These are phyloP conservation scores for Yamadazyma triangularis DNA, from an alignment of 1,139 yeast genomes.

Conservation along the genomic window DNA sequence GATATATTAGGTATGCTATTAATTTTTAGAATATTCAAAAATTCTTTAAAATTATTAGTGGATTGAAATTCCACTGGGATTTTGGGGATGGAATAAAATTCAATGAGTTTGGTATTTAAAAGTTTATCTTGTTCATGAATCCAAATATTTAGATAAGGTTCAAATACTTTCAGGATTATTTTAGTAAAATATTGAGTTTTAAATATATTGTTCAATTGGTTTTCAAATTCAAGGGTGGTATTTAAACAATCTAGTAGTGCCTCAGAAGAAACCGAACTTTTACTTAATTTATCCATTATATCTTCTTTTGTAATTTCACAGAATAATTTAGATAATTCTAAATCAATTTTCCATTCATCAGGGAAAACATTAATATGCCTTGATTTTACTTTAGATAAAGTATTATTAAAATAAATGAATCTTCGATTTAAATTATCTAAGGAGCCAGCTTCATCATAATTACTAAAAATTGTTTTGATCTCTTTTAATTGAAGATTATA, in stretches of 20 bases:
- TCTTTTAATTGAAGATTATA: conserved; percentile 68
- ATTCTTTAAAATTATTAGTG: conserved; percentile 19
- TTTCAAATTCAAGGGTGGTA: conserved; percentile 65
- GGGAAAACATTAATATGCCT: conserved; percentile 59
- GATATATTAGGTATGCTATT: conserved; percentile 57
- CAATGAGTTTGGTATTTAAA: conserved; percentile 57
- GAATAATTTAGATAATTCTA: conserved; percentile 57
- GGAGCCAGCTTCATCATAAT: conserved; percentile 89
- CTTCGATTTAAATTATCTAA: conserved; percentile 81
- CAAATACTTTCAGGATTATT: conserved; percentile 69
- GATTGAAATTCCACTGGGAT: conserved; percentile 34
- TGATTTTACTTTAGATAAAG: conserved; percentile 56
- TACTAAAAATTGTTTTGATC: conserved; percentile 66
- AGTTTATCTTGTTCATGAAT: conserved; percentile 75
- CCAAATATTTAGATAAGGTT: conserved; percentile 83
- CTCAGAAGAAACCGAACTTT: conserved; percentile 43
- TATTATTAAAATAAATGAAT: conserved; percentile 73
- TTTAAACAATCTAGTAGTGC: conserved; percentile 45
- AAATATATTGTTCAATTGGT: conserved; percentile 58
- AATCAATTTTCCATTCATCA: conserved; percentile 63
- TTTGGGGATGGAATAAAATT: conserved; percentile 49
- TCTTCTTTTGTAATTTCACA: conserved; percentile 70
- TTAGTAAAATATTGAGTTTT: conserved; percentile 38
- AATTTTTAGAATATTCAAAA: conserved; percentile 31
- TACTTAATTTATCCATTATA: conserved; percentile 31